Evolutionary conservation across 106 monocot genomes (phyloP).

Genomic region (Allium fistulosum): DNA sequence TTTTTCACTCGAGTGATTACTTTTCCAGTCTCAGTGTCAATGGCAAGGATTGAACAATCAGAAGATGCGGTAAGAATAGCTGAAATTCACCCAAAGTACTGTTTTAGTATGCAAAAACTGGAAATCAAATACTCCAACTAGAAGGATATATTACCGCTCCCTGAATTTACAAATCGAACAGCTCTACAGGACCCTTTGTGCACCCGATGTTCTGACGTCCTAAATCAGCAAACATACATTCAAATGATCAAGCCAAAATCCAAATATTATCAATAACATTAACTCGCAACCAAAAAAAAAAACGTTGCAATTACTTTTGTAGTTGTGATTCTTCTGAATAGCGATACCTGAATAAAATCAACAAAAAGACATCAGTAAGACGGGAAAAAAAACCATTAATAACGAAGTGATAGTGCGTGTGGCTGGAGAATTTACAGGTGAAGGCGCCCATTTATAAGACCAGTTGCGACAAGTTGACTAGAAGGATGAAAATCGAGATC

Average conservation of each 20-base stretch:
- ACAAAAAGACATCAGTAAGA: no score
- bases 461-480: constrained; percentile 44
- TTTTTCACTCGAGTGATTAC: constrained; percentile 59
- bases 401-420: no score
- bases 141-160: constrained; percentile 39
- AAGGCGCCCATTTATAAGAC: constrained; percentile 76
- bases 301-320: constrained; percentile 33
- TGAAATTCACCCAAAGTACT: constrained; percentile 10
- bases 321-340: constrained; percentile 53
- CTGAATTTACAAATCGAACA: constrained; percentile 66
- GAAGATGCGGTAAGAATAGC: constrained; percentile 72
- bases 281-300: no score
- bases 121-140: neutral
- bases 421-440: constrained; percentile 42
- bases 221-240: no score
- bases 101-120: neutral
- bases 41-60: constrained; percentile 82
- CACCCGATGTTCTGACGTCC: constrained; percentile 10
- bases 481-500: constrained; percentile 91
- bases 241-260: no score
- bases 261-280: no score
- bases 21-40: constrained; percentile 74
- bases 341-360: constrained; percentile 36
- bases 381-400: no score
- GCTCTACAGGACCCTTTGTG: constrained; percentile 87